Percentiles rank a stretch among this genome's conserved stretches.
Conservation (phyloP, 768 basidiomycete genomes). For the Myochromella boudieri region DNA sequence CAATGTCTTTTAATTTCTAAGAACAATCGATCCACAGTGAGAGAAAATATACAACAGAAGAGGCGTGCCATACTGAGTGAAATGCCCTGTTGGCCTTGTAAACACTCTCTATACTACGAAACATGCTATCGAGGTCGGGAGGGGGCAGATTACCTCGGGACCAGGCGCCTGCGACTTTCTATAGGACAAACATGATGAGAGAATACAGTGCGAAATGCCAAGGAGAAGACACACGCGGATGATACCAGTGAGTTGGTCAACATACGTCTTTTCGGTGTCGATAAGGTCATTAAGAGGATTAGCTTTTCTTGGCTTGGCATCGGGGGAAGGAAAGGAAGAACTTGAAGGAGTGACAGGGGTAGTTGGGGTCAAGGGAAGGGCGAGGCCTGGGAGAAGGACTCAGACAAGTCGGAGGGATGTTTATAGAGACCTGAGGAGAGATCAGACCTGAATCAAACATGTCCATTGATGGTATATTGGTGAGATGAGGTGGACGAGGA, state of each 20-base stretch:
- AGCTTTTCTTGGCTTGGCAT: constrained; percentile 55
- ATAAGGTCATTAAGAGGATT: constrained; percentile 93
- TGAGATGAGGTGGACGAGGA: constrained; percentile 3
- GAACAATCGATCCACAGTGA: constrained; percentile 17
- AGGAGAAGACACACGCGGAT: constrained; percentile 68
- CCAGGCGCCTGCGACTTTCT: constrained; percentile 99
- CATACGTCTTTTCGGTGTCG: constrained; percentile 90
- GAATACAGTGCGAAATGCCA: constrained; percentile 2
- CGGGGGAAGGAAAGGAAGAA: constrained; percentile 31
- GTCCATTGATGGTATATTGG: constrained; percentile 8
- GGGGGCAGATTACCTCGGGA: constrained; percentile 94
- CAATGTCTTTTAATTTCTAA: constrained; percentile 93
- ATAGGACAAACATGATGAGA: constrained; percentile 15
- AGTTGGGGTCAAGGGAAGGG: constrained; percentile 27
- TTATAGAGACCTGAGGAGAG: constrained; percentile 5
- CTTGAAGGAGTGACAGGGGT: constrained; percentile 36
- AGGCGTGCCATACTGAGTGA: constrained; percentile 51
- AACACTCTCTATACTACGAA: constrained; percentile 87
- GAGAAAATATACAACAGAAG: constrained; percentile 1
- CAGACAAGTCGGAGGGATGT: constrained; percentile 4
- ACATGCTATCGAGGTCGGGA: constrained; percentile 88
- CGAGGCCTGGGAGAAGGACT: constrained; percentile 20
- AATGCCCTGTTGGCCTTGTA: constrained; percentile 90
- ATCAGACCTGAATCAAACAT: constrained; percentile 24
- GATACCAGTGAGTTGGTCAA: constrained; percentile 84